A percentile compares a stretch with the other conserved stretches of the same genome.
These are phyloP conservation scores for Cercophora scortea DNA, from an alignment of 495 filamentous ascomycete genomes.

Conservation along the genomic window DNA sequence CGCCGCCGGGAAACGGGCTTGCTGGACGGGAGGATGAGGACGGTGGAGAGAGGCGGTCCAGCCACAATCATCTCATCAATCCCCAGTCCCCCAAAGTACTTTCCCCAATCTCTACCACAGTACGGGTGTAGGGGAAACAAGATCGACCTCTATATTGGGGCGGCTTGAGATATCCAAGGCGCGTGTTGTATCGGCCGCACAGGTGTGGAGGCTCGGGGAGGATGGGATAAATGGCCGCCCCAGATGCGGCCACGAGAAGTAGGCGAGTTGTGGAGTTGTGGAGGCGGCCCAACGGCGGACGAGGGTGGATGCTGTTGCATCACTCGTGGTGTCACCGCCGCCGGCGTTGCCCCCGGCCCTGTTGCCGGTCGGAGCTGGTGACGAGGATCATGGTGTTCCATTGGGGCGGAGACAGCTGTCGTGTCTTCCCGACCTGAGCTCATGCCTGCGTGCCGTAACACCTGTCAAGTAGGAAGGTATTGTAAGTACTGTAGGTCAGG, in stretches of 20 bases:
- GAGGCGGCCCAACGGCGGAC: slow-evolving; percentile 18
- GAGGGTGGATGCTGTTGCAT: slow-evolving; percentile 4
- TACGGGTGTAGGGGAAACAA: too few species aligned
- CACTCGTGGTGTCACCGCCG: neutral
- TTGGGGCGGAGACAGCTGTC: too few species aligned
- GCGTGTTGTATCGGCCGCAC: slow-evolving; percentile 7
- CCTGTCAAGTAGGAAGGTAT: too few species aligned
- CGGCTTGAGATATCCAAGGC: neutral
- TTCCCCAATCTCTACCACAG: too few species aligned
- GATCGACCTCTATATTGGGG: too few species aligned
- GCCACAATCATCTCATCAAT: neutral
- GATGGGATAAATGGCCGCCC: slow-evolving; percentile 17
- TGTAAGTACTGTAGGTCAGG: too few species aligned
- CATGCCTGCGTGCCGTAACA: too few species aligned
- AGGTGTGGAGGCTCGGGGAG: slow-evolving; percentile 4
- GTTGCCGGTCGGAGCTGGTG: too few species aligned
- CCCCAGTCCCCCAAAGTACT: too few species aligned
- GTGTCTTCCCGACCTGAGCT: too few species aligned
- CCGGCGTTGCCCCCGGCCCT: neutral
- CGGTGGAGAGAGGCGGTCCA: neutral
- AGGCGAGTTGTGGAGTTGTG: slow-evolving; percentile 6
- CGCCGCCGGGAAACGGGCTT: slow-evolving; percentile 11
- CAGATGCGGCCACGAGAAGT: slow-evolving; percentile 7
- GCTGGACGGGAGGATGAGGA: slow-evolving; percentile 1
- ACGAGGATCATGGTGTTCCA: too few species aligned